Evolutionary conservation across 1,139 yeast genomes (phyloP).

Genomic region (Kodamaea derodonti): DNA sequence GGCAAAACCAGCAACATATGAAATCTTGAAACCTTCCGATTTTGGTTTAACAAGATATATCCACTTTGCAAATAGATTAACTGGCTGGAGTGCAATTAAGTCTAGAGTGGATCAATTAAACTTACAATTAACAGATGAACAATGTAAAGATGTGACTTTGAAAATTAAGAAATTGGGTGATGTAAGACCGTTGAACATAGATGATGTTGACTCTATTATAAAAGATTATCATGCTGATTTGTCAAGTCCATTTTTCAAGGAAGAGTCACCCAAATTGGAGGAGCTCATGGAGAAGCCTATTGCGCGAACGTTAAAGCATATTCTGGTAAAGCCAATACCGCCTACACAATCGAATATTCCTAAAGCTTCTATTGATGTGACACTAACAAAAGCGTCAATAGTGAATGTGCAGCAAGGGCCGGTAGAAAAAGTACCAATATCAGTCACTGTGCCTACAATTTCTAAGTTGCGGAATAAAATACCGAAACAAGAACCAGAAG

Average conservation of each 20-base stretch:
- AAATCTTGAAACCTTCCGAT: slow-evolving; percentile 54
- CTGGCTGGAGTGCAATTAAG: slow-evolving; percentile 54
- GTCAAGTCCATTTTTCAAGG: slow-evolving; percentile 11
- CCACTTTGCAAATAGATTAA: slow-evolving; percentile 56
- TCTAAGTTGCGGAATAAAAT: background rate
- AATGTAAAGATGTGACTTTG: slow-evolving; percentile 51
- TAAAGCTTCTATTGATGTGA: no score
- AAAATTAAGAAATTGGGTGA: slow-evolving; percentile 57
- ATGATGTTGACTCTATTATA: slow-evolving; percentile 47
- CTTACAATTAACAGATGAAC: slow-evolving; percentile 49
- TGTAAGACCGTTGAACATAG: slow-evolving; percentile 46
- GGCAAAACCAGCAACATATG: slow-evolving; percentile 59
- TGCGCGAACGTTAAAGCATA: no score
- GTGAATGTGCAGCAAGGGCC: background rate
- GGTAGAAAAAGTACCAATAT: background rate
- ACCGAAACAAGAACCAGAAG: background rate
- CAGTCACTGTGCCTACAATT: background rate
- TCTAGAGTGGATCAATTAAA: slow-evolving; percentile 47
- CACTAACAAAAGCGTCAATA: no score
- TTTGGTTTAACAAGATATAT: slow-evolving; percentile 56
- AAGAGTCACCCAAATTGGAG: no score
- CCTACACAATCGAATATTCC: no score
- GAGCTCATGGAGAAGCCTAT: no score
- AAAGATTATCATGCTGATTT: slow-evolving; percentile 41
- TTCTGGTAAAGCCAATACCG: no score